Base-by-base conservation (phyloP, 2,329 filamentous ascomycete genomes). In the Sporothrix brunneoviolacea region DNA sequence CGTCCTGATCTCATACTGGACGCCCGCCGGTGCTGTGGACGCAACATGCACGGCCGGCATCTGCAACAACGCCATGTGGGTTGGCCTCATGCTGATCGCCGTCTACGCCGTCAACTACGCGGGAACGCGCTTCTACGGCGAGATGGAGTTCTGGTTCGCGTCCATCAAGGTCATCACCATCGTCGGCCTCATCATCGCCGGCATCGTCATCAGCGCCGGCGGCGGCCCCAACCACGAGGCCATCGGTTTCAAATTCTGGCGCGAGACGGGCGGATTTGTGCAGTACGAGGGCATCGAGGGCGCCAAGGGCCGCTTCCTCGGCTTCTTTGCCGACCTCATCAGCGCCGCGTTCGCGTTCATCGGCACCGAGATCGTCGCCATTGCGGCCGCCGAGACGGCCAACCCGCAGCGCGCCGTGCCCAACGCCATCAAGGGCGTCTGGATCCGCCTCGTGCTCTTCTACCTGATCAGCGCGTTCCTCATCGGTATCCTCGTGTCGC, bases 341-440 rank as follows among this genome's bases (percentile, higher is more conserved):
- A 74, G 86, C 18, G 73, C 84, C 4, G 79, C 82, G 8, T 79
- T 80, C 4, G 69, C 88, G 3, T 75, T 73, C 46, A 74, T 84
- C n/a, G 80, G 80, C 4, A 77, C 84, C 51, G 62, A 83, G 51
- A 72, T 85, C 48, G 71, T 83, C 2, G 79, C 78, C 61, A 75
- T 83, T 50, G 83, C 83, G 4, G 84, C 84, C 1, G 84, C 84
- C 10, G 85, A 89, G 65, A 80, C 84, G 0, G 67, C 70, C 8
- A 87, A 88, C 61, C 85, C 85, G 0, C 76, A 80, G 49, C 83
- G 87, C 61, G 80, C 84, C 0, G 75, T 95, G 2, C 89, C 89
- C 0, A 83, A 81, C 1, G 90, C 90, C 3, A 83, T 91, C 60
- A 93, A 91, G 69, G 88, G 93, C 62, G 87, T 79, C 32, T 78